Evolutionary conservation across 2,329 filamentous ascomycete genomes (phyloP).

Genomic region (Phaeosphaeriaceae sp.): DNA sequence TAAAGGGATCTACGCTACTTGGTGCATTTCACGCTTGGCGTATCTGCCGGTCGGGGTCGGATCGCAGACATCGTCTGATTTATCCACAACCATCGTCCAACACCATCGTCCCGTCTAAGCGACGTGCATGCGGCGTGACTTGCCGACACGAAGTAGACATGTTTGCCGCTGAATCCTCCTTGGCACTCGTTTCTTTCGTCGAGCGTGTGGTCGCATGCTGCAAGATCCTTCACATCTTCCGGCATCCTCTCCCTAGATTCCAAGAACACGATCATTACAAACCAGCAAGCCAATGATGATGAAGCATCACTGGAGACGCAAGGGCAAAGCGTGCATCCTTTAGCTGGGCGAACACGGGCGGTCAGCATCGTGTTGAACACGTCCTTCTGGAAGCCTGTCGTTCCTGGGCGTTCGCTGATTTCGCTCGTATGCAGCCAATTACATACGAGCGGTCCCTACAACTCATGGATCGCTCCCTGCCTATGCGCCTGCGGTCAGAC

Average conservation of each 20-base stretch:
- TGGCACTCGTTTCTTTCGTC: not conserved
- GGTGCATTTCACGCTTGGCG: no score
- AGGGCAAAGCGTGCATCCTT: constrained; percentile 1
- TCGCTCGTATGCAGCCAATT: no score
- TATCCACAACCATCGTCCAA: no score
- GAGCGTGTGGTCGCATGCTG: not conserved
- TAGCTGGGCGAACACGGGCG: not conserved
- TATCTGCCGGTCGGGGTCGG: no score
- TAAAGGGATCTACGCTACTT: no score
- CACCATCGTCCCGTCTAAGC: no score
- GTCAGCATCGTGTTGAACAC: not conserved
- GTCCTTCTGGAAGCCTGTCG: not conserved
- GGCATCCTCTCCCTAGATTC: not conserved
- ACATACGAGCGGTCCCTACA: not conserved
- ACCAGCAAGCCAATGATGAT: not conserved
- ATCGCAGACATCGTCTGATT: no score
- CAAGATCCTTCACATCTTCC: not conserved
- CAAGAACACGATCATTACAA: not conserved
- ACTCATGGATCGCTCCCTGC: not conserved
- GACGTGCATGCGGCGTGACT: no score
- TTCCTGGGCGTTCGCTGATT: not conserved
- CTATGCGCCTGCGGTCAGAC: not conserved
- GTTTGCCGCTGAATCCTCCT: not conserved
- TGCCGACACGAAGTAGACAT: not conserved
- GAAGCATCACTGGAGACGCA: no score